Conservation (phyloP, 108 stramenopile species). For the Aurantiochytrium sp. region DNA sequence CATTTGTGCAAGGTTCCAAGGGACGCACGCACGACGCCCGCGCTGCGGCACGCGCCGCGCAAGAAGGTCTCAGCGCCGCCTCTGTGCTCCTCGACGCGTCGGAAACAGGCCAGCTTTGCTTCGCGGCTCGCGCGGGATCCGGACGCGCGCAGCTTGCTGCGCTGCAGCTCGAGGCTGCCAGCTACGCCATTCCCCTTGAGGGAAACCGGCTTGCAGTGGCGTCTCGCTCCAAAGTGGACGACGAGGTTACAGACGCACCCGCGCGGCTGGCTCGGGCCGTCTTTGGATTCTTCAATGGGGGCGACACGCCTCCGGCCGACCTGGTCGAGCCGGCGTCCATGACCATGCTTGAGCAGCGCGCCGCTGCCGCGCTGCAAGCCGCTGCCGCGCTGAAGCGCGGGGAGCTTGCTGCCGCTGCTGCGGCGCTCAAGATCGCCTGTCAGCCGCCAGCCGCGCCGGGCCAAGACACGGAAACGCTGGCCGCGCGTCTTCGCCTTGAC, state of each 20-base stretch:
- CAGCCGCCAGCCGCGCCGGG: not conserved
- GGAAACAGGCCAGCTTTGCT: not conserved
- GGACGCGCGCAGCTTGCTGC: not conserved
- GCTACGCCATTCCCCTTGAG: not conserved
- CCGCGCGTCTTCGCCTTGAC: not conserved
- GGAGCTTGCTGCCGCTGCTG: no score
- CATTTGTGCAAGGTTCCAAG: not conserved
- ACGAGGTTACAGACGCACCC: not conserved
- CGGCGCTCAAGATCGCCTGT: not conserved
- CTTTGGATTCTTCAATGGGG: no score
- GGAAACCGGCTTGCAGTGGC: not conserved
- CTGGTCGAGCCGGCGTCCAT: no score
- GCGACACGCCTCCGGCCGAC: no score
- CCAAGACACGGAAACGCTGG: not conserved
- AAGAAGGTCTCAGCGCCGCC: not conserved
- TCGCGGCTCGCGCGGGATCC: not conserved
- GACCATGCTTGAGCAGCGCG: no score
- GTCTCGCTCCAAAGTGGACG: not conserved
- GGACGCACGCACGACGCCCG: not conserved
- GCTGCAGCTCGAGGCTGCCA: not conserved
- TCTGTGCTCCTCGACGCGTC: not conserved
- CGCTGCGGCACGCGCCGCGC: not conserved
- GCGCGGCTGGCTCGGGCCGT: not conserved
- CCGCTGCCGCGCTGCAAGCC: no score
- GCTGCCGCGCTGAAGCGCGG: no score